Percentiles rank a stretch among this genome's conserved stretches.
phyloP scores from a whole-genome alignment of 1,139 yeast species.

The Zygotorulaspora mrakii region DNA sequence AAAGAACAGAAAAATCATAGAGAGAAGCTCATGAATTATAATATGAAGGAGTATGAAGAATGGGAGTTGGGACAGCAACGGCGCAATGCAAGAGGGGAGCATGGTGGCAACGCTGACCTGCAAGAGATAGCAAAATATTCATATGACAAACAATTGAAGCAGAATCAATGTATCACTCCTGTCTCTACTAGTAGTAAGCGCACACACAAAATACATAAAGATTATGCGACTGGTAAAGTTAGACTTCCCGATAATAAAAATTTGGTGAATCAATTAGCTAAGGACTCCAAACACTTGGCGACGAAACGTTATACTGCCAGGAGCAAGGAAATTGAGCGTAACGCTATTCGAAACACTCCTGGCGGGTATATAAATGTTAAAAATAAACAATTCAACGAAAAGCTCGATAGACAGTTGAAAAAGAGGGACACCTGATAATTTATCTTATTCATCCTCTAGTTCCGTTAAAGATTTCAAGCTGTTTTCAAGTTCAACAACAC shows the following conservation, averaged over 20 bases:
- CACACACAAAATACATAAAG: slow-evolving; percentile 13
- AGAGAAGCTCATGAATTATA: slow-evolving; percentile 53
- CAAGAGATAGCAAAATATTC: slow-evolving; percentile 32
- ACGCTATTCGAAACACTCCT: slow-evolving; percentile 7
- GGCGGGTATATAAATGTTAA: slow-evolving; percentile 54
- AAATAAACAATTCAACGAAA: slow-evolving; percentile 74
- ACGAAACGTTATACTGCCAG: slow-evolving; percentile 26
- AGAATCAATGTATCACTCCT: slow-evolving; percentile 34
- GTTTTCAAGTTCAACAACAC: slow-evolving; percentile 43
- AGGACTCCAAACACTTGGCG: slow-evolving; percentile 25
- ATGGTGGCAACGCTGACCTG: slow-evolving; percentile 31
- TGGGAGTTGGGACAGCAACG: slow-evolving; percentile 51
- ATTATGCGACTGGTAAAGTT: slow-evolving; percentile 16
- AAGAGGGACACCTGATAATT: not conserved
- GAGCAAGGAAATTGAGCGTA: slow-evolving; percentile 20
- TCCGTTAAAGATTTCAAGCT: slow-evolving; percentile 44
- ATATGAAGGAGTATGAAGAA: slow-evolving; percentile 62
- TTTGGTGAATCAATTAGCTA: slow-evolving; percentile 23
- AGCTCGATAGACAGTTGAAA: slow-evolving; percentile 43
- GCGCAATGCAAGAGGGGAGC: slow-evolving; percentile 48
- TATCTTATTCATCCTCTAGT: slow-evolving; percentile 25
- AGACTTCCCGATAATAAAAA: slow-evolving; percentile 23
- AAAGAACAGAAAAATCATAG: slow-evolving; percentile 30
- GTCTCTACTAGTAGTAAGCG: slow-evolving; percentile 22
- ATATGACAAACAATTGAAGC: slow-evolving; percentile 41